phyloP scores from a whole-genome alignment of 345 rosid genomes.

The Melaleuca alternifolia region DNA sequence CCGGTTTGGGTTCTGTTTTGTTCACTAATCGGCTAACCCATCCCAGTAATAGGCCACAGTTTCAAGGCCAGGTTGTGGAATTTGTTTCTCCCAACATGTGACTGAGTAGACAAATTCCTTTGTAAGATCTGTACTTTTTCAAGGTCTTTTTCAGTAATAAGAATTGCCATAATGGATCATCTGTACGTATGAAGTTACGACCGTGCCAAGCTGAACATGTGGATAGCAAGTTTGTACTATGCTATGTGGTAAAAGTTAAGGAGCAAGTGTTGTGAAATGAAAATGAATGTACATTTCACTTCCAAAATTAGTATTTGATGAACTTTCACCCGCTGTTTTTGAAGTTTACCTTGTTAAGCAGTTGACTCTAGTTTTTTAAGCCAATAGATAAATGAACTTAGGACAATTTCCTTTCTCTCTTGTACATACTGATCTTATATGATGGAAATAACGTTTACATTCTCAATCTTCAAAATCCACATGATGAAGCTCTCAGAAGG shows the following conservation, averaged over 20 bases:
- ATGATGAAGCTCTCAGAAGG: background rate
- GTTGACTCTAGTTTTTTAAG: background rate
- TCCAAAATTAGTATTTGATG: background rate
- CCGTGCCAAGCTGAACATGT: background rate
- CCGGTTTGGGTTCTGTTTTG: background rate
- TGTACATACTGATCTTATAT: background rate
- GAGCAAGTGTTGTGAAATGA: background rate
- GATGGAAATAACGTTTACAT: background rate
- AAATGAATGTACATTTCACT: background rate
- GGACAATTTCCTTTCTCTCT: background rate
- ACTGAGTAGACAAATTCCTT: background rate
- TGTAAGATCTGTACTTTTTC: background rate
- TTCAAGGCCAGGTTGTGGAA: background rate
- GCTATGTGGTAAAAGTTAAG: background rate
- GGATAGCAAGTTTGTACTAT: background rate
- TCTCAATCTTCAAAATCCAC: background rate
- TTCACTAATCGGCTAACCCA: background rate
- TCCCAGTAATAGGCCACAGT: background rate
- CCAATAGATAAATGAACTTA: background rate
- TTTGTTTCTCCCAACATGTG: background rate
- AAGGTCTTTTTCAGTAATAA: background rate
- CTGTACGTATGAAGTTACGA: background rate
- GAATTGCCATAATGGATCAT: background rate
- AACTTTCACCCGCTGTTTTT: background rate
- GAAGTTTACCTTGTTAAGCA: background rate